Base-by-base conservation (phyloP, 202 grass and related monocot genomes). In the Schoenoplectus triqueter region DNA sequence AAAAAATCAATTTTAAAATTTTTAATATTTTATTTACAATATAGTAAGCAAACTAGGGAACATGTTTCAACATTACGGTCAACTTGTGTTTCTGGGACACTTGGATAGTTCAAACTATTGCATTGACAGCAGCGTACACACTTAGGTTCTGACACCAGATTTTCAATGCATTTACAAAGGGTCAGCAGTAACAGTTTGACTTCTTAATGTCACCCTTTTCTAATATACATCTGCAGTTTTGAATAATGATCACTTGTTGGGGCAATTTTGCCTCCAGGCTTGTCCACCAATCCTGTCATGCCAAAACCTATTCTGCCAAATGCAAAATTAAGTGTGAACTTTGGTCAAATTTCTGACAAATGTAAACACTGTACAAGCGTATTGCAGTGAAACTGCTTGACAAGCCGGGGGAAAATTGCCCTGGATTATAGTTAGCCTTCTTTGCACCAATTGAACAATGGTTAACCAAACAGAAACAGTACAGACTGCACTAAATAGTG, bases 1-100 rank as follows among this genome's bases (percentile, higher is more conserved):
- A 63, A 89, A 87, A 42, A 67, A 83, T 61, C 55, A 69, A 48
- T 41, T 82, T 85, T 72, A 6, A 10, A 52, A 73, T 10, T 6
- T 20, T 73, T 70, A 31, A 31, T 17, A 2, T 21, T 64, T 64
- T 21, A 11, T 64, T 63, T 64, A 63, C 60, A 21, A 21, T 6
- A 17, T 5, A 20, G 20, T 64, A 8, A 21, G 17, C 21, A 64
- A 39, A 78, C 31, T 6, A 78, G 6, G 22, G 60, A 41, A 41
- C 7, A 73, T 21, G 18, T 21, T 17, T 44, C 31, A 61, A n/a
- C 14, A 78, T 60, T 42, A 42, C 15, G 5, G 60, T 59, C 11
- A 57, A 78, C 52, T 39, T 20, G 22, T 57, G 20, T 57, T 74
- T 15, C 51, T 40, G 51, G 50, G 11, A 40, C 21, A 77, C 13